Conservation (phyloP, 495 filamentous ascomycete genomes). For the Penicillium pancosmium region DNA sequence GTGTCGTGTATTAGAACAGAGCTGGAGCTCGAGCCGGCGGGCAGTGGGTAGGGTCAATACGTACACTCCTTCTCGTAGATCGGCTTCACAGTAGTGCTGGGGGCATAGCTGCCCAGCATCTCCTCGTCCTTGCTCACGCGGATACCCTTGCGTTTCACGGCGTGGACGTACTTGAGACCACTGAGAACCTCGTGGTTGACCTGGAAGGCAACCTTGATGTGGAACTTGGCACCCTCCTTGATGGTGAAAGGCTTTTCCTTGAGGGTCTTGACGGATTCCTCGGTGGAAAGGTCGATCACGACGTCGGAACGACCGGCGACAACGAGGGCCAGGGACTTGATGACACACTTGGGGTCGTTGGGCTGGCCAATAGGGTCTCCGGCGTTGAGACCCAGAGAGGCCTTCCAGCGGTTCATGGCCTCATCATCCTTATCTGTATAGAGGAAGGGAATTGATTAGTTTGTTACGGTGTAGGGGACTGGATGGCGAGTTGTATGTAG, state of each 20-base stretch:
- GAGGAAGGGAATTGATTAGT: constrained; percentile 12
- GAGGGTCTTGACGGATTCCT: constrained; percentile 67
- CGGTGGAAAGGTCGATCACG: constrained; percentile 72
- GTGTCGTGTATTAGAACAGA: no score
- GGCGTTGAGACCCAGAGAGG: constrained; percentile 79
- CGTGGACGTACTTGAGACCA: constrained; percentile 92
- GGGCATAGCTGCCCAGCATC: constrained; percentile 95
- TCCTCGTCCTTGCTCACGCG: constrained; percentile 86
- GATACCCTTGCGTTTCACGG: constrained; percentile 84
- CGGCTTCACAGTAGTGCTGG: constrained; percentile 82
- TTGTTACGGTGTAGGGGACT: neutral
- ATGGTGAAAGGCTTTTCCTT: constrained; percentile 92
- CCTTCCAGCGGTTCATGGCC: constrained; percentile 94
- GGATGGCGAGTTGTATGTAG: neutral
- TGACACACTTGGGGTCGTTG: constrained; percentile 83
- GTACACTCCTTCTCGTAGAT: constrained; percentile 89
- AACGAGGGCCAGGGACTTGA: constrained; percentile 84
- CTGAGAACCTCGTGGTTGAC: constrained; percentile 95
- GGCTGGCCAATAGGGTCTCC: constrained; percentile 69
- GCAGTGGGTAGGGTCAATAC: constrained; percentile 27
- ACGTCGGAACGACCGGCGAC: constrained; percentile 78
- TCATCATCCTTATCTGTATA: constrained; percentile 71
- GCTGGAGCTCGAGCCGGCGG: no score
- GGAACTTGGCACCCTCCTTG: constrained; percentile 91
- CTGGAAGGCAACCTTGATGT: constrained; percentile 89